Conservation (phyloP, 306 rosid genomes). For the Trichosanthes truncata region DNA sequence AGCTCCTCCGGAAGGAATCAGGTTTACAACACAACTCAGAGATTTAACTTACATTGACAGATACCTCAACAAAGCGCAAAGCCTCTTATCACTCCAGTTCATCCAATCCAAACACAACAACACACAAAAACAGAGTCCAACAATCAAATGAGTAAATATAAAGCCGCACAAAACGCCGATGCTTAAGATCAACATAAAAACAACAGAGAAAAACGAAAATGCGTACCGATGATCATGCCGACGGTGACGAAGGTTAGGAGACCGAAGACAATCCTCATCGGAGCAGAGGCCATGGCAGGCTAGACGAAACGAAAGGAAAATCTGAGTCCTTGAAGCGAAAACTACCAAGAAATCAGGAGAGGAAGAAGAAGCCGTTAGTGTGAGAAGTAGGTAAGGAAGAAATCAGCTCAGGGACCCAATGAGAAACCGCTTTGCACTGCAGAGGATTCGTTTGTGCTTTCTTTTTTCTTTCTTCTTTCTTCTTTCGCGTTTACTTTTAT, state of each 20-base stretch:
- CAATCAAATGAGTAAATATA: not conserved
- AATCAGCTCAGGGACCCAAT: not conserved
- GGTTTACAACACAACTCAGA: not conserved
- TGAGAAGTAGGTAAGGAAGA: not conserved
- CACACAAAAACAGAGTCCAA: not conserved
- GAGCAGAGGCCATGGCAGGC: constrained; percentile 38
- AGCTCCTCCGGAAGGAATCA: not conserved
- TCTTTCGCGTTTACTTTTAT: not conserved
- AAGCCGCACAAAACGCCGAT: not conserved
- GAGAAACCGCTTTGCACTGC: not conserved
- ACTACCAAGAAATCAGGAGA: not conserved
- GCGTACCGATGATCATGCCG: constrained; percentile 81
- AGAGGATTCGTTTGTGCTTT: not conserved
- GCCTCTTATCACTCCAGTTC: not conserved
- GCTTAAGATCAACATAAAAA: not conserved
- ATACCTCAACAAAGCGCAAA: not conserved
- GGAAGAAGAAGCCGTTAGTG: not conserved
- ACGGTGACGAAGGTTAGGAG: constrained; percentile 84
- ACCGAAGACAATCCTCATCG: constrained; percentile 74
- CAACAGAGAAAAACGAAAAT: not conserved
- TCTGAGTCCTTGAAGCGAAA: not conserved
- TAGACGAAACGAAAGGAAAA: not conserved
- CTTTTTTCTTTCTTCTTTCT: not conserved
- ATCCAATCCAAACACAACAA: not conserved
- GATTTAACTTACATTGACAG: not conserved